Conservation (phyloP, 1,139 yeast species). For the Sugiyamaella japonica region DNA sequence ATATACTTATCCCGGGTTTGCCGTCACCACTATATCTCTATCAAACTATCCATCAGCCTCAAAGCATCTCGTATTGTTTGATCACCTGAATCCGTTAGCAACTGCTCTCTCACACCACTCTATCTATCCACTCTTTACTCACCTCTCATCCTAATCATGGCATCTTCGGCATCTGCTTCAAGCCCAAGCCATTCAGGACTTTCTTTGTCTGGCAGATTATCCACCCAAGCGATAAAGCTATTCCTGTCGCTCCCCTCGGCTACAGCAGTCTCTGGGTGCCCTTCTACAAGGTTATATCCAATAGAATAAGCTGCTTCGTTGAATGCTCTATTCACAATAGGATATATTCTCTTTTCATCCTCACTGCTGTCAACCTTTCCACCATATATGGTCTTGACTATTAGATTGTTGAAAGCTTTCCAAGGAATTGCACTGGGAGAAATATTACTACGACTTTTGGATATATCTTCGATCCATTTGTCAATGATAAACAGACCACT, state of each 20-base stretch:
- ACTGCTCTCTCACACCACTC: background rate
- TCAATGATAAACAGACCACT: slow-evolving; percentile 51
- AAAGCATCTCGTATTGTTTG: slow-evolving; percentile 2
- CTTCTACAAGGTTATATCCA: slow-evolving; percentile 42
- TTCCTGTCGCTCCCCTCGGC: slow-evolving; percentile 53
- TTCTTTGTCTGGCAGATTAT: slow-evolving; percentile 54
- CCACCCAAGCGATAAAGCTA: slow-evolving; percentile 54
- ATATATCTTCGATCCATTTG: slow-evolving; percentile 41
- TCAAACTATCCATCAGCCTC: slow-evolving; percentile 10
- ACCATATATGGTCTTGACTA: slow-evolving; percentile 66
- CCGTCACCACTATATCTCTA: background rate
- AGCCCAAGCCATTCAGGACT: slow-evolving; percentile 69
- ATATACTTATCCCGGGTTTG: too few species aligned
- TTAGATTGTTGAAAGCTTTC: slow-evolving; percentile 51
- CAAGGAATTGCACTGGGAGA: slow-evolving; percentile 58
- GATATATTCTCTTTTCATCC: slow-evolving; percentile 45
- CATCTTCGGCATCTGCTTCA: slow-evolving; percentile 46
- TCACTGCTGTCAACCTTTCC: slow-evolving; percentile 59
- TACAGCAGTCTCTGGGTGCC: slow-evolving; percentile 35
- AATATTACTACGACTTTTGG: slow-evolving; percentile 42
- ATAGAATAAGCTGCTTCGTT: slow-evolving; percentile 41
- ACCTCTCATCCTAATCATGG: slow-evolving; percentile 34
- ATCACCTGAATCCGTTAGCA: slow-evolving; percentile 13
- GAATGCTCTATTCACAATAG: slow-evolving; percentile 41
- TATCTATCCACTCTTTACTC: slow-evolving; percentile 7